Evolutionary conservation across 1,139 yeast species (phyloP).

Genomic region (Blastobotrys raffinosifermentans): DNA sequence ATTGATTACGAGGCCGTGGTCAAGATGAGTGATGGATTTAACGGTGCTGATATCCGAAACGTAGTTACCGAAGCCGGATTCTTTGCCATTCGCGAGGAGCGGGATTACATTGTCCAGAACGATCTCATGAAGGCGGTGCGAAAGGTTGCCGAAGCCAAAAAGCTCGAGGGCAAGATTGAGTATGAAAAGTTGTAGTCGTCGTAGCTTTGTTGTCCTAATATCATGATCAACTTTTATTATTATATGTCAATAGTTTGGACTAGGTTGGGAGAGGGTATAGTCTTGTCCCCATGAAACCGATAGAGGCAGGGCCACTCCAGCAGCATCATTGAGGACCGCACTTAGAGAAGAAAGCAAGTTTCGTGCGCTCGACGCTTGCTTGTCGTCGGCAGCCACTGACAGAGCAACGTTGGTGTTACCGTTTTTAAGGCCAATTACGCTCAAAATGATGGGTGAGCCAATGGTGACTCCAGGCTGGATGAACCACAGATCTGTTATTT

Average conservation of each 20-base stretch:
- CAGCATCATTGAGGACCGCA: too few relatives aligned
- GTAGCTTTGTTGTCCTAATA: too few relatives aligned
- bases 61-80: constrained; percentile 99
- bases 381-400: constrained; percentile 11
- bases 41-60: constrained; percentile 98
- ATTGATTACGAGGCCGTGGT: constrained; percentile 96
- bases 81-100: constrained; percentile 95
- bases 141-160: constrained; percentile 95
- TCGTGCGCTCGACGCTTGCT: constrained; percentile 1
- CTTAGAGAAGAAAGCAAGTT: too few relatives aligned
- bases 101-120: constrained; percentile 88
- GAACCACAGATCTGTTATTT: constrained; percentile 9
- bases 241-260: too few relatives aligned
- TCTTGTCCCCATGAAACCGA: too few relatives aligned
- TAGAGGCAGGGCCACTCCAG: too few relatives aligned
- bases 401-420: constrained; percentile 7
- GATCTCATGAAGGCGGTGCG: constrained; percentile 97
- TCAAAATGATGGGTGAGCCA: constrained; percentile 8
- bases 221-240: too few relatives aligned
- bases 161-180: constrained; percentile 92
- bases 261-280: too few relatives aligned
- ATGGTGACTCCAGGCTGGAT: constrained; percentile 7
- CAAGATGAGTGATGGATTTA: constrained; percentile 97
- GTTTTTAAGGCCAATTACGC: constrained; percentile 9
- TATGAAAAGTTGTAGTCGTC: constrained; percentile 68